Conservation (phyloP, 257 asterid species). For the Solanum gandarillasii region DNA sequence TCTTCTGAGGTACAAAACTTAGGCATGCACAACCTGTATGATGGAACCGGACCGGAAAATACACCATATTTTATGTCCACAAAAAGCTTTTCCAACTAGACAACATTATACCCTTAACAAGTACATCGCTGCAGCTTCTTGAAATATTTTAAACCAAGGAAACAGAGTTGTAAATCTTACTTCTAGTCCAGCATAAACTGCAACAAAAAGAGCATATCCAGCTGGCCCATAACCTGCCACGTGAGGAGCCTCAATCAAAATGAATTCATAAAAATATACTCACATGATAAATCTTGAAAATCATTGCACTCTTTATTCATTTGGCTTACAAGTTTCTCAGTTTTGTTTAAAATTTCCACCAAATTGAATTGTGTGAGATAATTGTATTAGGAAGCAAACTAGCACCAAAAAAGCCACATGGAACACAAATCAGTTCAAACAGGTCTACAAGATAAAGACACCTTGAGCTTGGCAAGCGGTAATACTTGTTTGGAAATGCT, state of each 20-base stretch:
- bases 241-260: not conserved
- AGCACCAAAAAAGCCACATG: not conserved
- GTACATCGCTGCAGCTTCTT: not conserved
- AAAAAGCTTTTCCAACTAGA: not conserved
- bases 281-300: not conserved
- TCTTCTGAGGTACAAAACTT: not conserved
- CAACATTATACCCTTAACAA: not conserved
- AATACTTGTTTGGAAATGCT: not conserved
- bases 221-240: conserved; percentile 82
- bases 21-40: not conserved
- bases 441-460: not conserved
- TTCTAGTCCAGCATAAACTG: conserved; percentile 54
- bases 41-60: not conserved
- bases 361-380: not conserved
- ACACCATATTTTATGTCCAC: not conserved
- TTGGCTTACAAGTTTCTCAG: not conserved
- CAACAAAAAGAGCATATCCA: conserved; percentile 89
- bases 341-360: not conserved
- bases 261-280: not conserved
- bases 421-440: not conserved
- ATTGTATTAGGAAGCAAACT: not conserved
- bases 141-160: conserved; percentile 2
- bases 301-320: not conserved
- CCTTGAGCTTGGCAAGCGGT: not conserved
- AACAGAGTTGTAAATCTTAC: conserved; percentile 33